phyloP scores from a whole-genome alignment of 345 rosid species.

The Salix purpurea region DNA sequence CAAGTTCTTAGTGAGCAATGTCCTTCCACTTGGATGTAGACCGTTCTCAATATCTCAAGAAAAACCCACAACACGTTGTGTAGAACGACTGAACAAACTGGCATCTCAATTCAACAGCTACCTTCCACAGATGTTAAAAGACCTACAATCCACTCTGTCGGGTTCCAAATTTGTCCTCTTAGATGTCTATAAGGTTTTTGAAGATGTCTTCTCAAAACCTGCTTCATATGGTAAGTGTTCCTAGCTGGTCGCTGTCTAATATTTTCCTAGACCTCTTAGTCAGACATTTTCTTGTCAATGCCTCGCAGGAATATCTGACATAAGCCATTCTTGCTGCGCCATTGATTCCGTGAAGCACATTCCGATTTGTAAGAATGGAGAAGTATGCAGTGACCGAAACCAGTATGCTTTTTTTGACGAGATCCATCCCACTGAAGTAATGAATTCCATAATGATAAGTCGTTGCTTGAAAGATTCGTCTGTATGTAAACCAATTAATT shows the following conservation, averaged over 20 bases:
- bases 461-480: too few species aligned
- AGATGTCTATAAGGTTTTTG: neutral
- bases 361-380: neutral
- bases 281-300: neutral
- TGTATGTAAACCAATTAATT: too few species aligned
- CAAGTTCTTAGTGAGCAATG: neutral
- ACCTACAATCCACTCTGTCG: neutral
- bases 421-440: neutral
- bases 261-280: neutral
- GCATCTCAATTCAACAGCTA: too few species aligned
- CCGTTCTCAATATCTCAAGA: neutral
- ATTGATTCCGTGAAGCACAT: too few species aligned
- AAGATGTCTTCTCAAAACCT: neutral
- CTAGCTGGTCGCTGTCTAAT: too few species aligned
- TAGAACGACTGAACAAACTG: too few species aligned
- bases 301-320: neutral
- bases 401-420: neutral
- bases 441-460: neutral
- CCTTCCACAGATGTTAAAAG: too few species aligned
- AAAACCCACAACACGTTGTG: too few species aligned
- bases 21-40: neutral
- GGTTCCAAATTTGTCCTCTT: neutral
- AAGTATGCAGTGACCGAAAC: neutral
- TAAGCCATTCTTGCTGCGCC: neutral
- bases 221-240: neutral